Evolutionary conservation across 306 rosid species (phyloP), one percentile per base, ranked within the genome.

Genomic region (Carpinus fangiana): DNA sequence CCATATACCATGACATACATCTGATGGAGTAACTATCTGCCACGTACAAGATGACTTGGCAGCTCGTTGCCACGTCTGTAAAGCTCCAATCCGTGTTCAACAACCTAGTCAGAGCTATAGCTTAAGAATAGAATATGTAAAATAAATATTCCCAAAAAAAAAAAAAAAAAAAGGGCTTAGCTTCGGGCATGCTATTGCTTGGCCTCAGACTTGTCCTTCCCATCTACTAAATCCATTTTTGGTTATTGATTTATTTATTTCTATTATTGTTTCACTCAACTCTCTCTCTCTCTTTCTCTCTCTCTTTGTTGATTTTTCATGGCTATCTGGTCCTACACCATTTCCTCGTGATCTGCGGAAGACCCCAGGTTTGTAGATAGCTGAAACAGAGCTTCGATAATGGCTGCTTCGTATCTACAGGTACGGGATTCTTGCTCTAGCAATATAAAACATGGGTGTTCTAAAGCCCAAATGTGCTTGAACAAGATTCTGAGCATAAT

Each of bases 391-490:
- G 7, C n/a, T 12, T 12, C 77, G 69, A 61, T 53, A 57, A 85
- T 88, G 91, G 76, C 83, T 69, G 76, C 83, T 69, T 81, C 88
- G 2, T 60, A 28, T 12, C 59, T 52, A 28, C 82, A 66, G 85
- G 76, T 68, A 73, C 45, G 53, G 73, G 21, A 68, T 78, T 65
- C 76, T 50, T 61, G 76, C 61, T 60, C 70, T 50, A 16, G 23
- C 45, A 18, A 38, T 23, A 18, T 36, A 11, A 70, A 46, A 50
- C 88, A 68, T 62, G 82, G 82, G 20, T 77, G 38, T 72, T 84
- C 91, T 56, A 88, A 81, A 53, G 69, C 89, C 74, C 91, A 88
- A 88, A 76, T 77, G 80, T 71, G 86, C 77, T 52, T 88, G 41
- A 82, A 86, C 74, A 86, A 86, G 81, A 88, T 88, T 80, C 83